Percentiles rank a stretch among this genome's conserved stretches.
phyloP scores from a whole-genome alignment of 148 eudicot species.

The Persicaria maculosa region DNA sequence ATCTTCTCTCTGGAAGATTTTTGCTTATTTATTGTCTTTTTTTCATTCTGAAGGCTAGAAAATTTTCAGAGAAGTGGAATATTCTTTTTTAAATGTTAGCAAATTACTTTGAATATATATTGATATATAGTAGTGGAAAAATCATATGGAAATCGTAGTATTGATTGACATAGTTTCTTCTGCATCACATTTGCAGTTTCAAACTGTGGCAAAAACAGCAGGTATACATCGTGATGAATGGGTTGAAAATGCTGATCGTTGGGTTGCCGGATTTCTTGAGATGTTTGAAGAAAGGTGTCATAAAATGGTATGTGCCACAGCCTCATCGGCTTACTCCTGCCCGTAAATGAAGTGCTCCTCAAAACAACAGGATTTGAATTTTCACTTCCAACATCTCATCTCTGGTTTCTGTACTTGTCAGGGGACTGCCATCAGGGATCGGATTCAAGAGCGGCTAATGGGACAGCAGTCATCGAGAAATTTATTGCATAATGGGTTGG shows the following conservation, averaged over 20 bases:
- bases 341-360: not conserved
- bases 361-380: not conserved
- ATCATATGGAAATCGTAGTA: not conserved
- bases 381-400: not conserved
- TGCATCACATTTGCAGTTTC: constrained; percentile 33
- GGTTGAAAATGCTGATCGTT: constrained; percentile 77
- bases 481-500: constrained; percentile 21
- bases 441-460: constrained; percentile 52
- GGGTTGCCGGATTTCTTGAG: constrained; percentile 82
- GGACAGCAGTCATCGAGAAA: constrained; percentile 21
- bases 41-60: not conserved
- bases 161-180: no score
- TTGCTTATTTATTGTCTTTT: not conserved
- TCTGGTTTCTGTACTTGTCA: constrained; percentile 14
- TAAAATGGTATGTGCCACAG: constrained; percentile 43
- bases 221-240: constrained; percentile 45
- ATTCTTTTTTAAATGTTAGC: no score
- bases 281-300: constrained; percentile 89
- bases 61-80: no score
- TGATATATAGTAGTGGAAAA: no score
- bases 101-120: no score
- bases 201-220: constrained; percentile 43
- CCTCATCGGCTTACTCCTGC: not conserved
- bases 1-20: not conserved
- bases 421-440: constrained; percentile 71